Conservation (phyloP, 495 filamentous ascomycete species). For the Hypoxylon trugodes region DNA sequence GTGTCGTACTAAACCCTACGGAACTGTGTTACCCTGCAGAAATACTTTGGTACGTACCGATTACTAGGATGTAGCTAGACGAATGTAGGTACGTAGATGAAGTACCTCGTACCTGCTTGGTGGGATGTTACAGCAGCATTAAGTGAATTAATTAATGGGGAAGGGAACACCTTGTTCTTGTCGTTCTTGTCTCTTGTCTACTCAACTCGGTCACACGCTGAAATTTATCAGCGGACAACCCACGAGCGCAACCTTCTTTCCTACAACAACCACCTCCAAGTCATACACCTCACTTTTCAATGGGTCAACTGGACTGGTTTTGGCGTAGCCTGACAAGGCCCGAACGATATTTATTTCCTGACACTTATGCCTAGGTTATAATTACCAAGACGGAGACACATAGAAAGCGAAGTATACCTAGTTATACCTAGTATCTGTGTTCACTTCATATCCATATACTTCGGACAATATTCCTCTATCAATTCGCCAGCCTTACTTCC, state of each 20-base stretch:
- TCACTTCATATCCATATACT: conserved; percentile 9
- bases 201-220: conserved; percentile 33
- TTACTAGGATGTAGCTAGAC: background rate
- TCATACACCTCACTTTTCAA: too few species aligned
- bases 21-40: background rate
- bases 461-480: conserved; percentile 1
- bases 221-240: conserved; percentile 1
- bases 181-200: conserved; percentile 3
- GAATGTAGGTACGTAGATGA: background rate
- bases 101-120: background rate
- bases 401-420: too few species aligned
- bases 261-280: conserved; percentile 7
- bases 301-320: conserved; percentile 38
- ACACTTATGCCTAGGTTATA: conserved; percentile 28
- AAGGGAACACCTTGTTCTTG: conserved; percentile 27
- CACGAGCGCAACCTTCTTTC: conserved; percentile 8
- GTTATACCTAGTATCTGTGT: too few species aligned
- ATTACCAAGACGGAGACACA: conserved; percentile 5
- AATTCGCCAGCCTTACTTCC: conserved; percentile 10
- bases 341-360: conserved; percentile 27
- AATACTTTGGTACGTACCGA: background rate
- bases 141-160: background rate
- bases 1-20: background rate
- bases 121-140: conserved; percentile 15
- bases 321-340: conserved; percentile 36